A percentile compares a stretch with the other conserved stretches of the same genome.
phyloP scores from a whole-genome alignment of 441 rosid species.

The Pelargonium citronellum region DNA sequence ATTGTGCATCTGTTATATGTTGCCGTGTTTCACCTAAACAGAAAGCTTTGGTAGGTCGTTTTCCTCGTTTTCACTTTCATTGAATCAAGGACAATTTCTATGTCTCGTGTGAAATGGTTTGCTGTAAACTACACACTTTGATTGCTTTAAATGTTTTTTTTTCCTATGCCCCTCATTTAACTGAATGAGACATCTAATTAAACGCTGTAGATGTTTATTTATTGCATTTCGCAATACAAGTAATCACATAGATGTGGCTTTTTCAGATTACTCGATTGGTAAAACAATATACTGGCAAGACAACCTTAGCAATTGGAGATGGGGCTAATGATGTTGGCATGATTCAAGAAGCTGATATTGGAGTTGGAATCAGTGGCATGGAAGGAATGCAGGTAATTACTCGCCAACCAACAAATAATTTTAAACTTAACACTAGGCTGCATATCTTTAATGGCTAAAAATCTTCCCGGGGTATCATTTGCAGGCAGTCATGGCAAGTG shows the following conservation, averaged over 20 bases:
- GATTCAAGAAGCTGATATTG: conserved; percentile 97
- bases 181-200: no score
- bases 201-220: neutral
- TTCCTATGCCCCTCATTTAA: no score
- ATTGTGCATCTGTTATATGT: conserved; percentile 94
- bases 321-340: conserved; percentile 96
- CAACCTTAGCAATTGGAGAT: conserved; percentile 82
- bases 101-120: no score
- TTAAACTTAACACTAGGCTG: no score
- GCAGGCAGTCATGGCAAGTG: conserved; percentile 93
- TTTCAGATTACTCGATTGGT: conserved; percentile 45
- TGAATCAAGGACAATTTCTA: no score
- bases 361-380: conserved; percentile 84
- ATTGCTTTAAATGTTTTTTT: no score
- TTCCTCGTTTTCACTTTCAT: no score
- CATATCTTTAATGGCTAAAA: no score
- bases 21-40: conserved; percentile 98
- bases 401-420: no score
- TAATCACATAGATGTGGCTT: neutral
- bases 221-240: neutral
- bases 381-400: conserved; percentile 61
- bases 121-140: no score
- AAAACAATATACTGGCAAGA: conserved; percentile 54
- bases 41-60: conserved; percentile 64
- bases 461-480: no score